Conservation (phyloP, 2,329 filamentous ascomycete genomes). For the Monosporascus sp. region DNA sequence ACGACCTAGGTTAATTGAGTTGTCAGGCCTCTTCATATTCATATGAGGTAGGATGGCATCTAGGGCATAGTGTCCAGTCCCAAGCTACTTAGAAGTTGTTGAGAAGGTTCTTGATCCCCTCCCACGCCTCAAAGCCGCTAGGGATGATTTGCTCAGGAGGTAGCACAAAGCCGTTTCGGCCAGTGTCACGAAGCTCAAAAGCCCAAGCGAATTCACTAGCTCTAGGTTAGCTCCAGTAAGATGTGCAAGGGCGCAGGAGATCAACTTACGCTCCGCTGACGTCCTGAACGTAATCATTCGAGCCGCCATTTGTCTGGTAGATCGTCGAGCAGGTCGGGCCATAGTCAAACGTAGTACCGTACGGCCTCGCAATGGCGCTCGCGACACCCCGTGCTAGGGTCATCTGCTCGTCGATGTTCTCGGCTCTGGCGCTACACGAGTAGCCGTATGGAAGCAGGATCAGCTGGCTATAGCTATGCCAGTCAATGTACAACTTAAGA, state of each 20-base stretch:
- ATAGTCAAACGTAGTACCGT: conserved; percentile 25
- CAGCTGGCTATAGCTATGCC: conserved; percentile 53
- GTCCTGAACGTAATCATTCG: conserved; percentile 24
- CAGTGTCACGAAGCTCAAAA: conserved; percentile 32
- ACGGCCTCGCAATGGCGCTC: conserved; percentile 28
- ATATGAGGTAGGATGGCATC: too few species aligned
- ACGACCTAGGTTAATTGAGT: too few species aligned
- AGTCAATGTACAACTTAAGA: conserved; percentile 54
- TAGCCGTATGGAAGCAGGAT: conserved; percentile 54
- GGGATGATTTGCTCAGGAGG: conserved; percentile 33
- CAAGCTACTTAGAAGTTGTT: not conserved
- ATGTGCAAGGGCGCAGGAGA: too few species aligned
- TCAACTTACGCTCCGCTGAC: conserved; percentile 15
- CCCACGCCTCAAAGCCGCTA: conserved; percentile 30
- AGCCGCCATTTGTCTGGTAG: conserved; percentile 28
- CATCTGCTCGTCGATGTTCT: conserved; percentile 38
- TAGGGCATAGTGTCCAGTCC: too few species aligned
- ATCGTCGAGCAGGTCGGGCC: conserved; percentile 30
- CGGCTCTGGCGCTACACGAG: conserved; percentile 39
- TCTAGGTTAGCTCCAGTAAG: too few species aligned
- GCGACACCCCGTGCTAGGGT: conserved; percentile 31
- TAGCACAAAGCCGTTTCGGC: conserved; percentile 32
- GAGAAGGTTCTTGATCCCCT: conserved; percentile 20
- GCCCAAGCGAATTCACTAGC: conserved; percentile 34
- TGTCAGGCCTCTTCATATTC: too few species aligned